These are phyloP conservation scores for Fusarium penzigii DNA, from an alignment of 2,329 filamentous ascomycete species.

Conservation along the genomic window DNA sequence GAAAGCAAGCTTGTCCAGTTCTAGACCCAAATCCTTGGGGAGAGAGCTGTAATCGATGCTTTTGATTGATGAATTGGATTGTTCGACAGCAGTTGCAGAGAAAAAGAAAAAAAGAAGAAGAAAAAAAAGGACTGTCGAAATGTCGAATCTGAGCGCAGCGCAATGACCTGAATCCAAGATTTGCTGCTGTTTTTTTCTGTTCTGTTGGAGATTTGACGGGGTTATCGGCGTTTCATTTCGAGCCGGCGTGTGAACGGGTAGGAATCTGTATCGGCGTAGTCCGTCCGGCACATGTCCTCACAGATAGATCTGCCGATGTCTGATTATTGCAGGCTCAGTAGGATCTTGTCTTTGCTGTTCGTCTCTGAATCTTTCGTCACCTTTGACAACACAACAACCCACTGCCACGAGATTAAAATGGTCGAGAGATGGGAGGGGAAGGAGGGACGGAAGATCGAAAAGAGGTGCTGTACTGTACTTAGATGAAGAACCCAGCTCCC, in stretches of 20 bases:
- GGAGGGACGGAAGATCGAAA: constrained; percentile 11
- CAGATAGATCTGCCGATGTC: not conserved
- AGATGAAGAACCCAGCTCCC: constrained; percentile 20
- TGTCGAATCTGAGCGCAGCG: not conserved
- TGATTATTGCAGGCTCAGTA: not conserved
- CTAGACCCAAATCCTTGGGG: too few species aligned
- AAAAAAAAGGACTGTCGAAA: not conserved
- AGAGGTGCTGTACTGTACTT: constrained; percentile 1
- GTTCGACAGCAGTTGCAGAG: not conserved
- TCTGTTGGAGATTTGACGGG: not conserved
- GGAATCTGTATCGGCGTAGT: not conserved
- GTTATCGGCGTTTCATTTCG: not conserved
- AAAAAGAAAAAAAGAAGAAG: not conserved
- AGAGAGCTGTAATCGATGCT: too few species aligned
- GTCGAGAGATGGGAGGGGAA: constrained; percentile 12
- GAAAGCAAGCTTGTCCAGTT: not conserved
- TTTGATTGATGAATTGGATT: not conserved
- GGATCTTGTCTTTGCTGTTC: not conserved
- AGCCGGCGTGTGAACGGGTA: not conserved
- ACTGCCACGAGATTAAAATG: constrained; percentile 8
- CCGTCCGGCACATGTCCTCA: not conserved
- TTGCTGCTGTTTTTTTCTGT: not conserved
- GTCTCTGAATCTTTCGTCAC: not conserved
- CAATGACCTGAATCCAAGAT: not conserved
- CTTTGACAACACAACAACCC: constrained; percentile 1